Evolutionary conservation across 2,329 filamentous ascomycete genomes (phyloP).

Genomic region (Fusarium odoratissimum): DNA sequence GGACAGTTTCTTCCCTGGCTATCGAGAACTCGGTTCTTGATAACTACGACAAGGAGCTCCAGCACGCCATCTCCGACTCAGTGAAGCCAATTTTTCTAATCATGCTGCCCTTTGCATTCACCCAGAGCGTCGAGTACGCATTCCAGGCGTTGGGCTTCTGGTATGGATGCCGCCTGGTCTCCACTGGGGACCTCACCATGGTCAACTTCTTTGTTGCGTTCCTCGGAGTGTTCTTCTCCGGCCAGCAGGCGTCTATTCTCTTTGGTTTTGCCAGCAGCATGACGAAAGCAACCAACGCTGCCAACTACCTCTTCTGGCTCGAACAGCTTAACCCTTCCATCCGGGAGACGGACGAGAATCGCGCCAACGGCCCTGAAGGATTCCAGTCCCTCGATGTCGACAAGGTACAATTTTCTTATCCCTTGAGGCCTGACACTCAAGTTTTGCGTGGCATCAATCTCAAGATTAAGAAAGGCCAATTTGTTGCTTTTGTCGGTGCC

Average conservation of each 20-base stretch:
- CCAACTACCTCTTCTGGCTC: constrained; percentile 64
- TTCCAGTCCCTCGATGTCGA: constrained; percentile 57
- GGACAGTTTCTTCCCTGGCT: constrained; percentile 56
- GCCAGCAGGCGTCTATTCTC: constrained; percentile 53
- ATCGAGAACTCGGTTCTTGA: constrained; percentile 52
- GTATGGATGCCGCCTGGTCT: constrained; percentile 53
- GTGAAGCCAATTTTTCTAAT: constrained; percentile 46
- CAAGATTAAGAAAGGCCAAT: constrained; percentile 58
- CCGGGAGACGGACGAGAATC: constrained; percentile 56
- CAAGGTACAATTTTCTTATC: constrained; percentile 72
- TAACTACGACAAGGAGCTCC: constrained; percentile 48
- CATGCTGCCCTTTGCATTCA: constrained; percentile 53
- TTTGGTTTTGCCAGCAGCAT: constrained; percentile 63
- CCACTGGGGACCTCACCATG: constrained; percentile 61
- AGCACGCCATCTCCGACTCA: constrained; percentile 46
- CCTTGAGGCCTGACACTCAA: constrained; percentile 55
- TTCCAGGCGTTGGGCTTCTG: constrained; percentile 57
- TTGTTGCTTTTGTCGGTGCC: constrained; percentile 64
- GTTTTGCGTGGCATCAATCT: constrained; percentile 56
- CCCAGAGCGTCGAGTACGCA: constrained; percentile 52
- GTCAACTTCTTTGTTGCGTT: constrained; percentile 64
- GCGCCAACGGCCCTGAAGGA: constrained; percentile 49
- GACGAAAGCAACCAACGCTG: constrained; percentile 61
- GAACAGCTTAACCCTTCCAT: constrained; percentile 55
- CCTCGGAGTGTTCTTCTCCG: constrained; percentile 60